phyloP scores from a whole-genome alignment of 345 rosid genomes.

The Salix purpurea region DNA sequence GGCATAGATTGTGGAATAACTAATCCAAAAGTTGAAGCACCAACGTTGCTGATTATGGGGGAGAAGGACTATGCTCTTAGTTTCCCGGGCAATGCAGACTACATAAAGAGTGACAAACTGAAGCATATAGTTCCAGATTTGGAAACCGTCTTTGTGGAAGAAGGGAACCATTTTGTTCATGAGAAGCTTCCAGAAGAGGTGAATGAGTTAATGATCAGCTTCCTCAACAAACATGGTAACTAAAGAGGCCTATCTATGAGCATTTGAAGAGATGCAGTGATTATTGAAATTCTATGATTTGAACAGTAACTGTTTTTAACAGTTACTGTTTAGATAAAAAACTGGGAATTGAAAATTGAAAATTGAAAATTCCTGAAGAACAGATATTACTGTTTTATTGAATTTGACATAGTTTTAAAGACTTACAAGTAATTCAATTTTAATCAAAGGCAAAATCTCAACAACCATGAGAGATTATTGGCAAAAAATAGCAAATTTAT shows the following conservation, averaged over 20 bases:
- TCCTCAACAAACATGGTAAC: conserved; percentile 22
- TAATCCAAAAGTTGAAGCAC: conserved; percentile 26
- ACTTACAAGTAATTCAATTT: too few relatives aligned
- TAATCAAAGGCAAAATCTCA: too few relatives aligned
- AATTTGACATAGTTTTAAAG: too few relatives aligned
- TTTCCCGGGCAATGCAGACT: conserved; percentile 28
- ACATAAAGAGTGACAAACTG: conserved; percentile 24
- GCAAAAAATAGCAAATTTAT: too few relatives aligned
- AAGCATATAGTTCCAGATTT: conserved; percentile 37
- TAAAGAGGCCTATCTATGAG: conserved; percentile 6
- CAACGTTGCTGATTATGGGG: conserved; percentile 33
- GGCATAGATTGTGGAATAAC: conserved; percentile 4
- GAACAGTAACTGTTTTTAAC: too few relatives aligned
- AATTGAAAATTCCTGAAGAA: too few relatives aligned
- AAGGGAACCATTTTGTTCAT: conserved; percentile 38
- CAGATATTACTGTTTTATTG: too few relatives aligned
- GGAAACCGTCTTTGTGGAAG: conserved; percentile 26
- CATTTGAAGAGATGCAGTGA: background rate
- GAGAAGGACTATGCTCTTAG: conserved; percentile 36
- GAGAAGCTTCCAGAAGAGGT: conserved; percentile 37
- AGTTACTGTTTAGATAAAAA: too few relatives aligned
- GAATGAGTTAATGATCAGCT: conserved; percentile 30
- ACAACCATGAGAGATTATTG: too few relatives aligned
- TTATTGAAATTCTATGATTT: too few relatives aligned
- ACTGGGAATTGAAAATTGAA: too few relatives aligned